A percentile compares a stretch with the other conserved stretches of the same genome.
Evolutionary conservation across 2,329 filamentous ascomycete species (phyloP).

Genomic region (Ampelomyces quisqualis): DNA sequence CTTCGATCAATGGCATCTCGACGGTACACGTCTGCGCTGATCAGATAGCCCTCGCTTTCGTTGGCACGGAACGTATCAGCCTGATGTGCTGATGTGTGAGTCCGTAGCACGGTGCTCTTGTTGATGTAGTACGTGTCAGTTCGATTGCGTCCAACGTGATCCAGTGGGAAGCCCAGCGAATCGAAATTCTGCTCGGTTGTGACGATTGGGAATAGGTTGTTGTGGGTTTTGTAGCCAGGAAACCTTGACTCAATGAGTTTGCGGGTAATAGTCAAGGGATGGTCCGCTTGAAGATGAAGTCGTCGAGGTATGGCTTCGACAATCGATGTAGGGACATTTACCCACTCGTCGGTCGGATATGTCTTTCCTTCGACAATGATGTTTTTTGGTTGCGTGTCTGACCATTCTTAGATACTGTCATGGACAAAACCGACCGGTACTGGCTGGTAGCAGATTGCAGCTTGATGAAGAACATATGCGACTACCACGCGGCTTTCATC

Average conservation of each 20-base stretch:
- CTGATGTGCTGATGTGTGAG: conserved; percentile 94
- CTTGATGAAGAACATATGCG: not conserved
- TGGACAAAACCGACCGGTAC: no score
- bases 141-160: conserved; percentile 82
- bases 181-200: conserved; percentile 89
- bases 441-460: not conserved
- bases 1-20: conserved; percentile 92
- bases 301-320: conserved; percentile 70
- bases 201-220: conserved; percentile 78
- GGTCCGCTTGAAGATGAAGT: conserved; percentile 87
- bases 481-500: not conserved
- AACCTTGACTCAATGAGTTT: conserved; percentile 91
- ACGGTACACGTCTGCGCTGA: conserved; percentile 92
- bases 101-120: conserved; percentile 76
- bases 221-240: conserved; percentile 74
- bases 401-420: conserved; percentile 16
- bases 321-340: conserved; percentile 78
- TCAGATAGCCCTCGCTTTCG: conserved; percentile 76
- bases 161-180: conserved; percentile 83
- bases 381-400: conserved; percentile 18
- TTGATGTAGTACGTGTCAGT: conserved; percentile 98
- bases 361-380: conserved; percentile 63
- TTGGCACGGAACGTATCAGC: conserved; percentile 75
- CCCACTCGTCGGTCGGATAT: conserved; percentile 76
- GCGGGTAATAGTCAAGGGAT: conserved; percentile 87